Conservation (phyloP, 148 eudicot species). For the Chenopodium quinoa region DNA sequence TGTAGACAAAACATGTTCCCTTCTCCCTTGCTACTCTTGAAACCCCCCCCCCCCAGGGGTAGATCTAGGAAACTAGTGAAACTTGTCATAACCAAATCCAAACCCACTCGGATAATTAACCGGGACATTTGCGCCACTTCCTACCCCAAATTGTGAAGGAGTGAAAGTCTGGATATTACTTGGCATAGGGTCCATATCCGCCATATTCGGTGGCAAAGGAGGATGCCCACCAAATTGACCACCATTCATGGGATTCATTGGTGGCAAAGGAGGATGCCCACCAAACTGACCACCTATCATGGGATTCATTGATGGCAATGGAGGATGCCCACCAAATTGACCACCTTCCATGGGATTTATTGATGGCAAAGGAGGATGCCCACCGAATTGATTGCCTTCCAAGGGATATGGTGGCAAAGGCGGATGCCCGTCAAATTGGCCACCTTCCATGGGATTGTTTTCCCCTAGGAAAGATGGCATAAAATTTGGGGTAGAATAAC, state of each 20-base stretch:
- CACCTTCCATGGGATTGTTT: conserved; percentile 1
- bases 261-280: too few relatives aligned
- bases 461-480: background rate
- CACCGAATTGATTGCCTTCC: too few relatives aligned
- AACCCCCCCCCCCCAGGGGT: background rate
- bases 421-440: background rate
- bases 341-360: too few relatives aligned
- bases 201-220: background rate
- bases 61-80: background rate
- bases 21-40: background rate
- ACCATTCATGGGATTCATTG: background rate
- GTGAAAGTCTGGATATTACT: background rate
- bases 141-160: background rate
- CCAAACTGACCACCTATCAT: too few relatives aligned
- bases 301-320: too few relatives aligned
- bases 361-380: too few relatives aligned
- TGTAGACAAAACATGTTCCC: background rate
- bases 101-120: background rate
- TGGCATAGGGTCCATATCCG: background rate
- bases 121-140: background rate
- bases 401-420: background rate
- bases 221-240: background rate
- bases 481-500: background rate
- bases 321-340: too few relatives aligned
- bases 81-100: background rate